Evolutionary conservation across 805 yeast genomes (phyloP).

Genomic region (Ogataea trehaloabstinens): DNA sequence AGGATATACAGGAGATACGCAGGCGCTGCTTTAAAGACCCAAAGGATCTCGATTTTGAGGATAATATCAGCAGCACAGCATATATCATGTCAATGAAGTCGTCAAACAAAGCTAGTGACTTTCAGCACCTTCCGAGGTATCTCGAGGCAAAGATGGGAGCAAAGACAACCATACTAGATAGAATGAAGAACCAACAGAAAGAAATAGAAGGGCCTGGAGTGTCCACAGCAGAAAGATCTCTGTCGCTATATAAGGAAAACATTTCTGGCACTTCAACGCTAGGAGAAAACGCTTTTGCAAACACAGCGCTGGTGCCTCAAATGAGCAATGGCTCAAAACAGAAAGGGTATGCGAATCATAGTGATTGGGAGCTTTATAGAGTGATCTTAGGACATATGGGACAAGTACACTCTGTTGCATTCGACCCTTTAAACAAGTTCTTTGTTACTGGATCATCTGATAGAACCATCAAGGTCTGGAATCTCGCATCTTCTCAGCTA

Average conservation of each 20-base stretch:
- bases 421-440: constrained; percentile 88
- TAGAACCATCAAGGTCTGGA: constrained; percentile 89
- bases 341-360: constrained; percentile 44
- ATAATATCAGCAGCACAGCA: constrained; percentile 6
- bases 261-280: not conserved
- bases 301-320: constrained; percentile 25
- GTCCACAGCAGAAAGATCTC: constrained; percentile 3
- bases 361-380: constrained; percentile 68
- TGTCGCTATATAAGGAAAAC: constrained; percentile 11
- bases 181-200: constrained; percentile 11
- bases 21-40: constrained; percentile 6
- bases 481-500: constrained; percentile 65
- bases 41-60: constrained; percentile 3
- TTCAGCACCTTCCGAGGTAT: constrained; percentile 13
- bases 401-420: constrained; percentile 79
- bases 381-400: constrained; percentile 90
- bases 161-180: constrained; percentile 19
- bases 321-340: constrained; percentile 4
- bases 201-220: not conserved
- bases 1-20: constrained; percentile 7
- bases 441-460: constrained; percentile 92
- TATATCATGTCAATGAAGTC: constrained; percentile 12
- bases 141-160: constrained; percentile 10
- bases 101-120: constrained; percentile 9
- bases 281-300: constrained; percentile 23